Conservation (phyloP, 495 filamentous ascomycete genomes). For the Oleoguttula mirabilis region DNA sequence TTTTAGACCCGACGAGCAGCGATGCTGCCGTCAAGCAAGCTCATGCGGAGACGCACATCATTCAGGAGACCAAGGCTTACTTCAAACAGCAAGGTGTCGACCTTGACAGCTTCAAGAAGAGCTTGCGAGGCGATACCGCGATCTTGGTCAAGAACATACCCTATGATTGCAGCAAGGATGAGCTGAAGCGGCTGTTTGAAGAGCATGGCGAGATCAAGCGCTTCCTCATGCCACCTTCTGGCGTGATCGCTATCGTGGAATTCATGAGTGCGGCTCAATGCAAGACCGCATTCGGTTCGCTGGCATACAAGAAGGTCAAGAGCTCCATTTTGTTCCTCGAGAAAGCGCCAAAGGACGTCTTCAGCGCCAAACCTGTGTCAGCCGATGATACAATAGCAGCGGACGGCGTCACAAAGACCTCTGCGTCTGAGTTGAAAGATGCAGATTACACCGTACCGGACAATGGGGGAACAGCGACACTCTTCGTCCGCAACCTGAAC, state of each 20-base stretch:
- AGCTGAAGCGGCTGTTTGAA: constrained; percentile 53
- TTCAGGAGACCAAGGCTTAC: constrained; percentile 90
- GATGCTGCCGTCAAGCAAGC: constrained; percentile 93
- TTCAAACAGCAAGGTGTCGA: constrained; percentile 80
- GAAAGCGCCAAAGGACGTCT: constrained; percentile 78
- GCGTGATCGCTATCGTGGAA: constrained; percentile 86
- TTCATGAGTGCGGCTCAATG: constrained; percentile 67
- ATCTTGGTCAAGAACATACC: constrained; percentile 95
- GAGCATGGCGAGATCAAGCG: constrained; percentile 61
- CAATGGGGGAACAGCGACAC: constrained; percentile 54
- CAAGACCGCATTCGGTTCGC: constrained; percentile 62
- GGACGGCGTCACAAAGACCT: constrained; percentile 14
- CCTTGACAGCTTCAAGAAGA: constrained; percentile 74
- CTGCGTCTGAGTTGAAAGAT: constrained; percentile 39
- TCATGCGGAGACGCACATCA: constrained; percentile 88
- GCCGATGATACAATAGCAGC: constrained; percentile 9
- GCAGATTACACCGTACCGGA: constrained; percentile 41
- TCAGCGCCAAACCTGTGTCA: constrained; percentile 32
- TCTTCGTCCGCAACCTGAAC: constrained; percentile 87
- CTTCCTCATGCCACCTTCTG: constrained; percentile 82
- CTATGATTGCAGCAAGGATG: constrained; percentile 59
- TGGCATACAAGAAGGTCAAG: constrained; percentile 83
- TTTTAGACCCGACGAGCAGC: constrained; percentile 86
- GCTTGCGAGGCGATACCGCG: constrained; percentile 68
- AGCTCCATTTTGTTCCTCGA: constrained; percentile 87